A percentile compares a stretch with the other conserved stretches of the same genome.
phyloP scores from a whole-genome alignment of 192 early-diverging fungal species.

The Globomyces pollinis-pini region DNA sequence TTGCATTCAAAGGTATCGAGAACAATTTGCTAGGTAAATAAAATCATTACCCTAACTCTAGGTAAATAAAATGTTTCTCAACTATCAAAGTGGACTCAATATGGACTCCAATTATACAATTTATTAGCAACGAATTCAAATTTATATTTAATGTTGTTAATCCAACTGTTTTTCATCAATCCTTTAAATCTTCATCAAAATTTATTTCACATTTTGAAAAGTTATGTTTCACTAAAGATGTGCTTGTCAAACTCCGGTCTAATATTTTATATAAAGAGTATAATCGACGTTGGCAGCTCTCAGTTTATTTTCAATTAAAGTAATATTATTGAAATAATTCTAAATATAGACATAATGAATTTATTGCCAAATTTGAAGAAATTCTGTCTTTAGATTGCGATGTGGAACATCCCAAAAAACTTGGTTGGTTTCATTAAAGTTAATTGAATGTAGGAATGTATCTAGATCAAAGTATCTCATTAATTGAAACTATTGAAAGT shows the following conservation, averaged over 20 bases:
- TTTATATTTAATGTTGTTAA: not conserved
- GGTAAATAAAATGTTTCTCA: too few relatives aligned
- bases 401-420: slow-evolving; percentile 8
- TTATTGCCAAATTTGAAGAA: slow-evolving; percentile 31
- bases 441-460: too few relatives aligned
- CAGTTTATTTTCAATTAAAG: slow-evolving; percentile 54
- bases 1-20: not conserved
- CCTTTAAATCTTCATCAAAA: not conserved
- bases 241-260: slow-evolving; percentile 39
- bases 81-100: too few relatives aligned
- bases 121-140: not conserved
- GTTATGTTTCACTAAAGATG: slow-evolving; percentile 31
- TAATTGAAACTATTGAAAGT: slow-evolving; percentile 43
- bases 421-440: not conserved
- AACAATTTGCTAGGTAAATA: not conserved
- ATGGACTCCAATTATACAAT: not conserved
- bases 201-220: slow-evolving; percentile 47
- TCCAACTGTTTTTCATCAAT: not conserved
- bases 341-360: not conserved
- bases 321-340: slow-evolving; percentile 12
- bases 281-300: slow-evolving; percentile 53
- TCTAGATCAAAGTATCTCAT: too few relatives aligned
- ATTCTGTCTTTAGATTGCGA: slow-evolving; percentile 35
- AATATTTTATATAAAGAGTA: slow-evolving; percentile 45
- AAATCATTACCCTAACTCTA: too few relatives aligned